Conservation (phyloP, 176 grass and related monocot genomes). For the Chloris gayana region DNA sequence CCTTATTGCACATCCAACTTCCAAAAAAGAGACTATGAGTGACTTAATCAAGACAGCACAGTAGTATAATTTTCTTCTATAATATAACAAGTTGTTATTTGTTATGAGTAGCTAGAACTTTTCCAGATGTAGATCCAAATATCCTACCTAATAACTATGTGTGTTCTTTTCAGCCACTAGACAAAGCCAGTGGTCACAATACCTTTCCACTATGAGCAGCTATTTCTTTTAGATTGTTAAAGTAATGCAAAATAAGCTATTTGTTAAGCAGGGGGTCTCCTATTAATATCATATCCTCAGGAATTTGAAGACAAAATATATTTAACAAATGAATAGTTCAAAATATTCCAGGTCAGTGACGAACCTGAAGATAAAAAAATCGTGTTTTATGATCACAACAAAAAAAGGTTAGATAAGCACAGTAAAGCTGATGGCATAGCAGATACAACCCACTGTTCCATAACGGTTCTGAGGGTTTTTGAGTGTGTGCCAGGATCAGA, state of each 20-base stretch:
- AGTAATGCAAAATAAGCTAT: not conserved
- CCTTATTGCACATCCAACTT: not conserved
- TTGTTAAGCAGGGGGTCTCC: not conserved
- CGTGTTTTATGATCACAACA: constrained; percentile 17
- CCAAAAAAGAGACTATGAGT: not conserved
- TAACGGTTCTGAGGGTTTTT: not conserved
- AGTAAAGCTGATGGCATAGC: not conserved
- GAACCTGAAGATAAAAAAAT: not conserved
- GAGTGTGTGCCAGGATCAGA: not conserved
- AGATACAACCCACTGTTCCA: not conserved
- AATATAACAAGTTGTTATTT: not conserved
- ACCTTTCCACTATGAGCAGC: not conserved
- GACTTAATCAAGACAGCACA: not conserved
- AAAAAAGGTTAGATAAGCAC: constrained; percentile 7
- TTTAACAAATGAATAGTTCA: constrained; percentile 2
- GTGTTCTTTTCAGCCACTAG: constrained; percentile 24
- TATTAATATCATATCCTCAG: constrained; percentile 17
- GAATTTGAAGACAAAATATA: constrained; percentile 5
- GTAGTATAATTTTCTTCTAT: not conserved
- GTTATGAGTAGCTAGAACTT: not conserved
- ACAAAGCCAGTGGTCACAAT: constrained; percentile 6
- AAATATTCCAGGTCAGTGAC: not conserved
- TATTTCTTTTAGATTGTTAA: not conserved
- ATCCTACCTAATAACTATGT: constrained; percentile 3
- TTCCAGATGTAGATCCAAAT: constrained; percentile 29